phyloP scores from a whole-genome alignment of 2,329 filamentous ascomycete genomes.

The Emmonsia crescens region DNA sequence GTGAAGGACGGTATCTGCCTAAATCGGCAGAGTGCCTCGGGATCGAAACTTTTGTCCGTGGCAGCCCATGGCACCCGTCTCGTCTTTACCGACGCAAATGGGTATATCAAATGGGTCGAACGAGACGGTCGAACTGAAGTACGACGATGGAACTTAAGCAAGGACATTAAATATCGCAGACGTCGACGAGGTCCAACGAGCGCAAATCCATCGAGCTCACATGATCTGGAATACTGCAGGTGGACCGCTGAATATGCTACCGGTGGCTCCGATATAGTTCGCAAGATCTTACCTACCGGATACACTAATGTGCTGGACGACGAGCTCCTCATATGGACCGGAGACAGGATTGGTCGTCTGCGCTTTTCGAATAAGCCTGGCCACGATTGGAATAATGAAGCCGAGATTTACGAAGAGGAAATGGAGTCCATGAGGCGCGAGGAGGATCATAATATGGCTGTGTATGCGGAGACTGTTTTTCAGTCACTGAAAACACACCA shows the following conservation, averaged over 20 bases:
- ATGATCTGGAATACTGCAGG: constrained; percentile 33
- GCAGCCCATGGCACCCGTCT: constrained; percentile 71
- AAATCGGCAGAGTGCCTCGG: constrained; percentile 74
- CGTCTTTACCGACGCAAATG: constrained; percentile 73
- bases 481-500: not conserved
- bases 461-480: not conserved
- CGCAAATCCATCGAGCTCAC: constrained; percentile 35
- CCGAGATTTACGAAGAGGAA: constrained; percentile 21
- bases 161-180: constrained; percentile 11
- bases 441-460: not conserved
- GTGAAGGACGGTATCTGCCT: constrained; percentile 39
- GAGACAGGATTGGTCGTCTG: constrained; percentile 67
- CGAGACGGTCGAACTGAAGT: constrained; percentile 57
- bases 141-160: constrained; percentile 48
- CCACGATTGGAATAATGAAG: constrained; percentile 21
- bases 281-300: constrained; percentile 62
- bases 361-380: constrained; percentile 44
- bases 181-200: constrained; percentile 9
- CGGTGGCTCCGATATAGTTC: constrained; percentile 56
- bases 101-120: constrained; percentile 83
- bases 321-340: constrained; percentile 77
- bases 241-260: constrained; percentile 43
- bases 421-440: not conserved
- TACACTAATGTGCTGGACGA: constrained; percentile 35
- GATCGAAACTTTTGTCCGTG: constrained; percentile 71